Evolutionary conservation across 176 grass and related monocot genomes (phyloP).

Genomic region (Aegilops sharonensis): DNA sequence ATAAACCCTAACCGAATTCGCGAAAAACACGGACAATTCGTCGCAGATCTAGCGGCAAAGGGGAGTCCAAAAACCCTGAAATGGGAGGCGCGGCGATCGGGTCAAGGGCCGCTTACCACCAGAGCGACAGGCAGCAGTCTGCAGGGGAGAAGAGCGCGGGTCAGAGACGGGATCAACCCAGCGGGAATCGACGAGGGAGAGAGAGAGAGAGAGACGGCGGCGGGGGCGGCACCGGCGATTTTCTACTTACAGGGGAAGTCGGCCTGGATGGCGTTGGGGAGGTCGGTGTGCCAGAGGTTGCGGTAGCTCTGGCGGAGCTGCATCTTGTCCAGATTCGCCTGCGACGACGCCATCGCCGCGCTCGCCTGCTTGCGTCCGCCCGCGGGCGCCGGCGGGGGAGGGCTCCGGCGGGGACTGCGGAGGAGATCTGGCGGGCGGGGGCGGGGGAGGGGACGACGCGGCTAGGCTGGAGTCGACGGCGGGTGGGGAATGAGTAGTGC

Average conservation of each 20-base stretch:
- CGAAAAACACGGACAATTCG: not conserved
- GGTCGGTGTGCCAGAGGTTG: constrained; percentile 93
- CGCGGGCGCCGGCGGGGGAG: not conserved
- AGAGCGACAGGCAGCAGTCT: constrained; percentile 89
- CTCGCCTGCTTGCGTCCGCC: not conserved
- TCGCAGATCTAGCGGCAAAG: constrained; percentile 4
- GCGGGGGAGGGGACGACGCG: not conserved
- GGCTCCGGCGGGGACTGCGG: not conserved
- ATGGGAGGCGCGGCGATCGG: not conserved
- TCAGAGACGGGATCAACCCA: not conserved
- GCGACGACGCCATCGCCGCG: constrained; percentile 58
- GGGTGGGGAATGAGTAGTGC: not conserved
- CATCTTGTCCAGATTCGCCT: constrained; percentile 82
- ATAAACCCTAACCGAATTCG: not conserved
- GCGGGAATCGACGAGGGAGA: not conserved
- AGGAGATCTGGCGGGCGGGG: constrained; percentile 20
- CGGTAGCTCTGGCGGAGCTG: constrained; percentile 88
- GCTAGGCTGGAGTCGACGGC: not conserved
- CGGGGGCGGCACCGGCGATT: not conserved
- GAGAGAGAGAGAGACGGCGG: not conserved
- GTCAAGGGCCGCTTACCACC: constrained; percentile 61
- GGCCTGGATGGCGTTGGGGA: constrained; percentile 63
- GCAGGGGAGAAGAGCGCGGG: constrained; percentile 21
- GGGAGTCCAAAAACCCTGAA: not conserved
- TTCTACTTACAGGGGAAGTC: constrained; percentile 63